Base-by-base conservation (phyloP, 352 stramenopile genomes). In the Globisporangium camurandrum region DNA sequence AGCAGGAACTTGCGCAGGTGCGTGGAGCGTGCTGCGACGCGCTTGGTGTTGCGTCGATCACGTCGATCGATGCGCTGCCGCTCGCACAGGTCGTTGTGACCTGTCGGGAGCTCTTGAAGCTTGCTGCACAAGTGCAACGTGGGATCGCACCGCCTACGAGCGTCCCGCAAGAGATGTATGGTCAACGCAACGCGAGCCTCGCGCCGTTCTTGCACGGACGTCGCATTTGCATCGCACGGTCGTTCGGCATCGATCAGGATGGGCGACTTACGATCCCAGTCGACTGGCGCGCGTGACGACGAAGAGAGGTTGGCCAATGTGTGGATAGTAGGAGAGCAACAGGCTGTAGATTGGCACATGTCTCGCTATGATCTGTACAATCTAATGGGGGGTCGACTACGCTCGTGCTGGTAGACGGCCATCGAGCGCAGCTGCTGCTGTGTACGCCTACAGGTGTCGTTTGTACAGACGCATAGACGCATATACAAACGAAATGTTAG, bases 221-320 rank as follows among this genome's bases (percentile, higher is more conserved):
- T 2, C 53, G 50, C 16, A 47, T 80, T 2, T 57, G 64, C 31
- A 71, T 77, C 44, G 56, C 37, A 36, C 61, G 62, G 24, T 59
- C 51, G 11, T 80, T 63, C 40, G 69, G 69, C 23, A 36, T 77
- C 20, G 64, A 62, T 14, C 69, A 76, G 30, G 69, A 80, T 39
- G 66, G 66, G 17, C 17, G 61, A 22, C 69, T 69, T 53, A 67
- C 59, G 30, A 36, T 75, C n/a, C 66, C 66, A 12, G 9, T 34
- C 30, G 30, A 34, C 2, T 34, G 30, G 30, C 3, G 30, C 26
- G 23, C 22, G 24, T 71, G 36, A 41, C 30, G 30, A 34, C 30
- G 6, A 11, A 34, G 30, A 6, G 30, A 34, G 6, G 30, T 34
- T 11, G n/a, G n/a, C 30, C 11, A 34, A 34, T 34, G 30, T 34